Percentiles rank a stretch among this genome's conserved stretches.
phyloP scores from a whole-genome alignment of 2,329 filamentous ascomycete species.

The Tolypocladium amazonense region DNA sequence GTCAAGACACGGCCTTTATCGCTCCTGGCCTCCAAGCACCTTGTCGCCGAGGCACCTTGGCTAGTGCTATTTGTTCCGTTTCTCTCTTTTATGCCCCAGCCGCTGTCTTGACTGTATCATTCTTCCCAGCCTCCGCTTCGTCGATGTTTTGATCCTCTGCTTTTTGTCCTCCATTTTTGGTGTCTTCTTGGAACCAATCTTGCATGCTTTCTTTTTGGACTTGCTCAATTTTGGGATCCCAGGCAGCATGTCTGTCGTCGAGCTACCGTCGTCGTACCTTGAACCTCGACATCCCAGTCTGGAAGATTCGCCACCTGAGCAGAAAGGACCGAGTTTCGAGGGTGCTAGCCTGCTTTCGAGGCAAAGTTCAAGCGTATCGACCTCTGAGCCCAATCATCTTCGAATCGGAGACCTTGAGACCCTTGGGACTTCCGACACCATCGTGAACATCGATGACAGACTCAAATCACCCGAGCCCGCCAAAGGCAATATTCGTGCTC shows the following conservation, averaged over 20 bases:
- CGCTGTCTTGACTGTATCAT: conserved; percentile 3
- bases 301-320: neutral
- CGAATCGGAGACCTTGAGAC: conserved; percentile 18
- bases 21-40: neutral
- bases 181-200: conserved; percentile 29
- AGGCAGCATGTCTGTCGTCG: conserved; percentile 22
- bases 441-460: conserved; percentile 9
- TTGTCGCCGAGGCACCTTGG: neutral
- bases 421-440: conserved; percentile 28
- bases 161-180: conserved; percentile 18
- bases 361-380: conserved; percentile 22
- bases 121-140: conserved; percentile 13
- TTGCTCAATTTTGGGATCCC: conserved; percentile 14
- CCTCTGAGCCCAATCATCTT: conserved; percentile 10
- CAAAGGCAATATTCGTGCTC: conserved; percentile 4
- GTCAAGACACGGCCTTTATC: neutral
- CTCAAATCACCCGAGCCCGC: neutral
- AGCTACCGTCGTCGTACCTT: conserved; percentile 12
- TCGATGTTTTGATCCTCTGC: conserved; percentile 25
- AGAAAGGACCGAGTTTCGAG: neutral
- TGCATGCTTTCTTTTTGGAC: conserved; percentile 20
- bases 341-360: conserved; percentile 8
- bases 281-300: neutral
- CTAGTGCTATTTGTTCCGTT: neutral
- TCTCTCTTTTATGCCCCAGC: neutral